phyloP scores from a whole-genome alignment of 345 rosid species.

The Adansonia digitata region DNA sequence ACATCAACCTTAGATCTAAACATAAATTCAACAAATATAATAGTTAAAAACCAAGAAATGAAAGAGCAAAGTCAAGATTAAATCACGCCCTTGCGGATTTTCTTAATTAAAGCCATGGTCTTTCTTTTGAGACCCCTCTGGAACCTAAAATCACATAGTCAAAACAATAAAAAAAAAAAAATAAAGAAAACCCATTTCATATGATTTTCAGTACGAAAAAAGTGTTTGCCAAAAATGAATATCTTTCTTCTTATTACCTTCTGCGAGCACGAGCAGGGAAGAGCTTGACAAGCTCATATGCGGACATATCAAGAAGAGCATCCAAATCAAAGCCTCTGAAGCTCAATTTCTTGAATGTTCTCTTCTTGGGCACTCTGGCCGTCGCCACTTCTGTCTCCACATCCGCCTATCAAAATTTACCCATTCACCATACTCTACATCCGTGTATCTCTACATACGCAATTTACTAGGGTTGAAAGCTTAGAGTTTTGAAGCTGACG shows the following conservation, averaged over 20 bases:
- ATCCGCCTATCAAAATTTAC: conserved; percentile 31
- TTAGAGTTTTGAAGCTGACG: neutral
- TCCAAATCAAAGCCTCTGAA: conserved; percentile 84
- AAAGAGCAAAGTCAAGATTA: neutral
- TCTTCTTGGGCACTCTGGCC: conserved; percentile 63
- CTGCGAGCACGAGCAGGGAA: conserved; percentile 90
- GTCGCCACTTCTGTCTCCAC: conserved; percentile 43
- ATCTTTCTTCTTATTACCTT: conserved; percentile 38
- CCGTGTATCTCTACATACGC: too few relatives aligned
- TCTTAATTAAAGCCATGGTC: conserved; percentile 84
- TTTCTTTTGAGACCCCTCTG: conserved; percentile 84
- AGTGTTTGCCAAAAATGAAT: neutral
- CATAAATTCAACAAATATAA: neutral
- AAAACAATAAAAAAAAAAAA: neutral
- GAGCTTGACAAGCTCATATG: conserved; percentile 93
- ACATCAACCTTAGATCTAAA: neutral
- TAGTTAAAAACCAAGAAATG: neutral
- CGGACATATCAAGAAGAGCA: conserved; percentile 87
- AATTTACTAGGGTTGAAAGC: conserved; percentile 29
- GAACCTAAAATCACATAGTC: conserved; percentile 43
- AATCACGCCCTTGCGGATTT: conserved; percentile 77
- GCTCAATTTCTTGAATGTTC: conserved; percentile 83
- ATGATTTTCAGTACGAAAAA: too few relatives aligned
- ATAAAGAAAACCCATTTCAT: neutral
- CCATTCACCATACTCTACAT: too few relatives aligned